Evolutionary conservation across 1,284 basidiomycete species (phyloP), one percentile per base, ranked within the genome.

Genomic region (Psilocybe mexicana): DNA sequence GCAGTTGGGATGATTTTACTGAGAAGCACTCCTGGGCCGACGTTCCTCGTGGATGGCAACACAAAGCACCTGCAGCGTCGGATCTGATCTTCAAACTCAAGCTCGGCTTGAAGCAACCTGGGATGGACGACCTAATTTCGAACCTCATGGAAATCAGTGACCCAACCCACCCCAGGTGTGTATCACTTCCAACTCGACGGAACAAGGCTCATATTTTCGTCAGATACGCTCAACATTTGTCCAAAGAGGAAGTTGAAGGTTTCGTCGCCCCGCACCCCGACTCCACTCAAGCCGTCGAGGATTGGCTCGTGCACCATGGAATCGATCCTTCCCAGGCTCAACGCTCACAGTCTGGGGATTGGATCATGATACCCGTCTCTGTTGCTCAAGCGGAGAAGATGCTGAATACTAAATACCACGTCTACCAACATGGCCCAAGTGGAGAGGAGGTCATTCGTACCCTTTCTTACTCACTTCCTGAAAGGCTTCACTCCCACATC

Each of bases 111-210:
- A 85, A 81, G 70, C 80, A 84, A 61, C 67, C 76, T 56, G 76
- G 70, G 40, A 76, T 84, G 53, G 79, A 82, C 30, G 74, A 80
- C 3, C 75, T 87, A 44, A 76, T 85, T 42, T 67, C 73, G 0
- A 71, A 76, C 30, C 70, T 89, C 30, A 82, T 82, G 71, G 77
- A 85, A 67, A 81, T 84, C 52, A 87, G 86, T 65, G 81, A 88
- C 61, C 88, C 87, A 3, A 64, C 61, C 5, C 82, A 85, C 62
- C 60, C 72, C 33, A 77, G 76, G 82, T 82, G 66, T 63, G 73
- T 55, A 25, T 12, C 6, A 8, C n/a, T 40, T n/a, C 1, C 23
- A 18, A 36, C 12, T 11, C 25, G 18, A 73, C 76, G 25, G 50
- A 10, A 40, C 28, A 23, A 26, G 43, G 42, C 30, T n/a, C 24